Evolutionary conservation across 441 rosid species (phyloP), one percentile per base, ranked within the genome.

Genomic region (Gossypium schwendimanii): DNA sequence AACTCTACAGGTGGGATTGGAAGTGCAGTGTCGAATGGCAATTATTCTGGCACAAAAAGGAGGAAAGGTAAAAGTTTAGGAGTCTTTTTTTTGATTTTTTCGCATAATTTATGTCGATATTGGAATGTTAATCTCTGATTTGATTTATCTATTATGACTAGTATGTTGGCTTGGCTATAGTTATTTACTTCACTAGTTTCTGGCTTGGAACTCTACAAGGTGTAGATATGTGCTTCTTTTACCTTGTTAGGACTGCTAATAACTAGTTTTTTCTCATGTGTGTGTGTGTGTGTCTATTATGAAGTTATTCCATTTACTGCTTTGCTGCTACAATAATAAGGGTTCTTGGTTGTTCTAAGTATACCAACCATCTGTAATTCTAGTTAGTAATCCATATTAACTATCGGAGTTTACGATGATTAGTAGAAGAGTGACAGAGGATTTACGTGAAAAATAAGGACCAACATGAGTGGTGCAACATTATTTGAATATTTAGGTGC

Each of bases 21-120:
- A 77, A 83, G 66, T 74, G 74, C 20, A 24, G 75, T 47, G 4
- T 24, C 78, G 36, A 75, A 76, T 74, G 84, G 50, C 67, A 79
- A 76, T 76, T 72, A 82, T 66, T 81, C 93, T 63, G 72, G 78
- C 69, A 71, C 83, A 20, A 84, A 75, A 61, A 92, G 86, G 82
- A 87, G 88, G 78, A 92, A 85, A 88, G 98, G 97, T 93, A 72
- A 8, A 86, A 63, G 24, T 71, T 71, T 77, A 21, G 63, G 49
- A 33, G 33, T 33, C 21, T 28, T 54, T 47, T 21, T 23, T 33
- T 69, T 70, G 9, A 33, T 14, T 55, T 36, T 18, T 18, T 21
- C 4, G 0, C 20, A 73, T 11, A 20, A 10, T 28, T 58, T 23
- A 17, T 21, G 71, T n/a, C 66, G 69, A 47, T 77, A 41, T 33